Base-by-base conservation (phyloP, 2,329 filamentous ascomycete species). In the Aspergillus udagawae region DNA sequence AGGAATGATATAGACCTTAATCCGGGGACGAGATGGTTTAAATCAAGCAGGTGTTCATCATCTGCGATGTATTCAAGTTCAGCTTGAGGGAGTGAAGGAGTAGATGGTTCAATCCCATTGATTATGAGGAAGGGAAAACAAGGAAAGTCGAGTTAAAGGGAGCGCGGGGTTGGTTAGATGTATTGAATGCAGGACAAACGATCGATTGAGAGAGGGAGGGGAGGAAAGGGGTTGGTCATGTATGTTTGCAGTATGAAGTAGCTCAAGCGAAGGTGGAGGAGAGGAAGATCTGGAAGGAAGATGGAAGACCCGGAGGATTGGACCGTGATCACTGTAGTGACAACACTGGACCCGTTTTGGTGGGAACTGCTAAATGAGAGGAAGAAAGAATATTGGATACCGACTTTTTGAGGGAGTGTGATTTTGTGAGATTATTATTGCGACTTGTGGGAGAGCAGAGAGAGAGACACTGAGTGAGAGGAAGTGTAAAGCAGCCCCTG, bases 321-420 rank as follows among this genome's bases (percentile, higher is more conserved):
- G 64, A 63, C 62, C 32, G 59, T 63, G 65, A 65, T 65, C 63
- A 68, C 63, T 66, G 67, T 60, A 67, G 60, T 67, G 68, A 72
- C 70, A 70, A 68, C 69, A 71, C 70, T 68, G 65, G 70, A 70
- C 65, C 73, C 69, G 65, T 68, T 63, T 63, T 59, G 65, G 67
- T 67, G 70, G 65, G 69, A 64, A 67, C 63, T 62, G 51, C 63
- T 67, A 69, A 64, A 64, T 55, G 58, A 65, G 63, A 61, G 63
- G 62, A 59, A 60, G 58, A 60, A 58, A 53, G 53, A 55, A 60
- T 25, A 29, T 38, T 17, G 32, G 14, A 38, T 56, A 56, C 60
- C 55, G 61, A 55, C 55, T 55, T 60, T 54, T 60, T 58, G 54
- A 47, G 41, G 10, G 56, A 55, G 56, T 17, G 32, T 38, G n/a